Base-by-base conservation (phyloP, 768 basidiomycete species). In the Tubosaeta sp. region DNA sequence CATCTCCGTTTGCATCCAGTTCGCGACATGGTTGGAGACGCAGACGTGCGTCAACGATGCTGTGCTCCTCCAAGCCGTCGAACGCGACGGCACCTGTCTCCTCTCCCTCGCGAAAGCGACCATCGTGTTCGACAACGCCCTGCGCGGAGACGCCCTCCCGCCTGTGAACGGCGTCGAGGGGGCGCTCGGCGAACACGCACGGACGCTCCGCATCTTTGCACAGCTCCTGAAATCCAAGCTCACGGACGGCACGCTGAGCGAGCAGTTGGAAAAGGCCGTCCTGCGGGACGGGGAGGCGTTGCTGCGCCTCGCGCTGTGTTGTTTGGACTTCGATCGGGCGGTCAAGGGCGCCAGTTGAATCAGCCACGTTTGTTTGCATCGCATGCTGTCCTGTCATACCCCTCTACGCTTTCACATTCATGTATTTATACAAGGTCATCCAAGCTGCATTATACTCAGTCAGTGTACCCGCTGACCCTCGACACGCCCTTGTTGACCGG, bases 391-490 rank as follows among this genome's bases (percentile, higher is more conserved):
- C n/a, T 18, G 31, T 22, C 22, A 41, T 41, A 27, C 41, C 22
- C 40, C 3, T 16, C 10, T n/a, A 16, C 14, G 14, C 31, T 44
- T 22, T 21, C 6, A 11, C 14, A 44, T 19, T 40, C 14, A 1
- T 44, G 42, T 50, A 50, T 44, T 25, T 14, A 19, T 57, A 57
- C 52, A 54, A 45, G 44, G 40, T 40, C 43, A 27, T 48, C n/a
- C 6, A 47, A 32, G 19, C 13, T 52, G 25, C 12, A n/a, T 29
- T 30, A 6, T 8, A 18, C 19, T 76, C 59, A 84, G 61, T 86
- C 84, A 55, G 82, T 84, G 69, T 84, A 86, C 12, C 83, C 81
- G 29, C 76, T 72, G 45, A 76, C 66, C 53, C 75, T 73, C 16
- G 69, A 51, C 30, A 61, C 46, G 21, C 62, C 67, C 25, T 63